Evolutionary conservation across 2,329 filamentous ascomycete genomes (phyloP), one percentile per base, ranked within the genome.

Genomic region (Herpotrichia juniperi): DNA sequence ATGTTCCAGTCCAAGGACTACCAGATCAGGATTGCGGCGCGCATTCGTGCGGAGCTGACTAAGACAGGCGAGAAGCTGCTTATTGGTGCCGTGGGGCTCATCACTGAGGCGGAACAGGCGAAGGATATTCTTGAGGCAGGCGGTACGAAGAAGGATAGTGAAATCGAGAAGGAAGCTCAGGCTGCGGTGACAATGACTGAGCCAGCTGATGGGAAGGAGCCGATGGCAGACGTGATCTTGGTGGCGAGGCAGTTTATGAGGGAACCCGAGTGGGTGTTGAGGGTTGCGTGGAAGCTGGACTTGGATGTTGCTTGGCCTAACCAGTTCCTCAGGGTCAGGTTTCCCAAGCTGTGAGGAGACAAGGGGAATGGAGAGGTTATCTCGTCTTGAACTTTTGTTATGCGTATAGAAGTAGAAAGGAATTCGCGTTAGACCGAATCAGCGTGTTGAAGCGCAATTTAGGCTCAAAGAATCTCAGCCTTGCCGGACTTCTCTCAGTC

Each of bases 221-320:
- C 68, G 0, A 67, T 72, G 73, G 77, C 80, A 0, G 81, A 83
- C 70, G 76, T 78, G 0, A 71, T 83, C 21, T 57, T 83, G n/a
- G 74, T 83, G 30, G 81, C 77, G 0, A 72, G 80, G 37, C 81
- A 83, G 56, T 83, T 83, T 53, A 75, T 83, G 74, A 71, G 81
- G 7, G 81, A 83, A 66, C 79, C 81, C 0, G 80, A 82, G 57
- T 83, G 81, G 81, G 81, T 83, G 24, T 55, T 83, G 30, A 78
- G 66, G 35, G 79, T 82, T 1, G 81, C 79, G 8, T 78, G 76
- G 68, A 72, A 76, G 59, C 53, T 83, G 51, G 76, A 74, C 3
- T 72, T 83, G 0, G 75, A 81, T 53, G 68, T 83, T 46, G 73
- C 75, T 1, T 77, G 78, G 69, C 79, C 80, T 4, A 72, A 59